phyloP scores from a whole-genome alignment of 768 basidiomycete species.

The Strobilomyces dryophilus region DNA sequence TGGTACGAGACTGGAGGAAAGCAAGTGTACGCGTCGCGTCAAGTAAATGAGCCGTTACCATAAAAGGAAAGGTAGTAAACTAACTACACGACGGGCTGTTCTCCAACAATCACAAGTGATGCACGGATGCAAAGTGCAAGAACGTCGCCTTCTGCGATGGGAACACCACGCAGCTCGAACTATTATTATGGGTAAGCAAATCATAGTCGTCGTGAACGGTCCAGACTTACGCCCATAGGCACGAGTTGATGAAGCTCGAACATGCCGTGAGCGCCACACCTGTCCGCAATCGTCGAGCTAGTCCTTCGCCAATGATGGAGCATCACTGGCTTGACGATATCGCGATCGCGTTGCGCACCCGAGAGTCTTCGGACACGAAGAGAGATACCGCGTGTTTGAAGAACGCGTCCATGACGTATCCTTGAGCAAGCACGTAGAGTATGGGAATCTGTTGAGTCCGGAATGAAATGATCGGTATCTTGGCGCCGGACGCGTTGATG shows the following conservation, averaged over 20 bases:
- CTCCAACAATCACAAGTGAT: background rate
- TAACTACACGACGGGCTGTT: too few relatives aligned
- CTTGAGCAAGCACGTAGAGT: background rate
- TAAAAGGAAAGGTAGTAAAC: too few relatives aligned
- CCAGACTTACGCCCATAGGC: background rate
- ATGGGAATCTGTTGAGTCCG: background rate
- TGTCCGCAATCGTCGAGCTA: background rate
- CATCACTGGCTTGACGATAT: background rate
- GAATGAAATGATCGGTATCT: background rate
- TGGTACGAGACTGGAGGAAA: too few relatives aligned
- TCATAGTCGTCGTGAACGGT: background rate
- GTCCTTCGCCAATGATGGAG: background rate
- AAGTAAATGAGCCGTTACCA: too few relatives aligned
- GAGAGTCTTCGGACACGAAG: background rate
- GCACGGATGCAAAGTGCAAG: background rate
- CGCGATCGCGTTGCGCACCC: background rate
- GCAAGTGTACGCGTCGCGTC: too few relatives aligned
- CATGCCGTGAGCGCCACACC: background rate
- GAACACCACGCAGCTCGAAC: background rate
- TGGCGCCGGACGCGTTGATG: background rate
- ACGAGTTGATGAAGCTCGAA: background rate
- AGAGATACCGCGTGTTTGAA: background rate
- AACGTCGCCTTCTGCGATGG: constrained; percentile 1
- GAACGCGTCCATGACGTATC: background rate
- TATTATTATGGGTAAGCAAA: background rate